Conservation (phyloP, 1,284 basidiomycete genomes). For the Clitocybe nebularis region DNA sequence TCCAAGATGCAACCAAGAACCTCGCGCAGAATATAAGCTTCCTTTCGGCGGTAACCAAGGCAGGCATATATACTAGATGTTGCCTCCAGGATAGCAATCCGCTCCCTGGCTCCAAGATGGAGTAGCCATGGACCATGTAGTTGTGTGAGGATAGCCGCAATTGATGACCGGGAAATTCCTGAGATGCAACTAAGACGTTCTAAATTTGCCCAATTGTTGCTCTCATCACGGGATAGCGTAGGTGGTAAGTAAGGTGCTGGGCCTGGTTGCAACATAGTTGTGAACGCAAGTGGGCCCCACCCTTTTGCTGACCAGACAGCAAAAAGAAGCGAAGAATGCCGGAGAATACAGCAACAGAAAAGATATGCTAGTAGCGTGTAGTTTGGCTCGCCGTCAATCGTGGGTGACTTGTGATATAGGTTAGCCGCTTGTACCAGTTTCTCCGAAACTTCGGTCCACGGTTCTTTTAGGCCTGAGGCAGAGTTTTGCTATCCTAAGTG, state of each 20-base stretch:
- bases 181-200: conserved; percentile 65
- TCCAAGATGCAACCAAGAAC: conserved; percentile 77
- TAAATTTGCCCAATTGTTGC: conserved; percentile 42
- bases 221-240: conserved; percentile 39
- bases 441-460: conserved; percentile 68
- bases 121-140: conserved; percentile 84
- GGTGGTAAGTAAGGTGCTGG: conserved; percentile 52
- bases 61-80: conserved; percentile 74
- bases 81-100: conserved; percentile 65
- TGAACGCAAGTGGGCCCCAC: conserved; percentile 79
- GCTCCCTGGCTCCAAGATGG: conserved; percentile 73
- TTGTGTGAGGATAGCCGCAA: conserved; percentile 61
- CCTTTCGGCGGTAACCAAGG: conserved; percentile 80
- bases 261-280: conserved; percentile 66
- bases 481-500: conserved; percentile 42
- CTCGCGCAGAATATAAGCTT: conserved; percentile 82
- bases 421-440: conserved; percentile 62
- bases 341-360: conserved; percentile 61
- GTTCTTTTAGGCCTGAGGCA: conserved; percentile 45
- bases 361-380: conserved; percentile 62
- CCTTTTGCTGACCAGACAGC: conserved; percentile 83
- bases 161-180: conserved; percentile 63
- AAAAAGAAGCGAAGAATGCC: conserved; percentile 68
- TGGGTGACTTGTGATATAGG: conserved; percentile 57
- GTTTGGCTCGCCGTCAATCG: conserved; percentile 53